Percentiles rank a stretch among this genome's conserved stretches.
Evolutionary conservation across 176 grass and related monocot genomes (phyloP).

Genomic region (Olyra latifolia): DNA sequence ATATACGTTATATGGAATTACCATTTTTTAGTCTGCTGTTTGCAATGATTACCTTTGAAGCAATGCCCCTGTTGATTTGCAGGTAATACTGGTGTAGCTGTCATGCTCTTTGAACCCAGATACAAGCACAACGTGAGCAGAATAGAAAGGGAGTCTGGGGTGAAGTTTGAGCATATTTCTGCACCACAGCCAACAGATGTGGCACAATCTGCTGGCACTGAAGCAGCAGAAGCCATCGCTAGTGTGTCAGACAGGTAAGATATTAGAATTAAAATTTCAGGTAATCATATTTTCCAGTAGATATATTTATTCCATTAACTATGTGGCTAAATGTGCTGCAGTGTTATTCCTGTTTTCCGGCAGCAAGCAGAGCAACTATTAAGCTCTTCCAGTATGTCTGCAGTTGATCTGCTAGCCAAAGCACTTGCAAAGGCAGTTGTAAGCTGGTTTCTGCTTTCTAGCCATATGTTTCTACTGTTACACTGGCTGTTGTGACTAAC

Average conservation of each 20-base stretch:
- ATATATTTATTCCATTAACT: constrained; percentile 14
- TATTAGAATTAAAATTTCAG: background rate
- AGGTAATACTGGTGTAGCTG: constrained; percentile 88
- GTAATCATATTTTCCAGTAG: background rate
- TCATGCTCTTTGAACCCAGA: constrained; percentile 88
- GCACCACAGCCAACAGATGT: constrained; percentile 88
- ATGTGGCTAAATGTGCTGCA: constrained; percentile 37
- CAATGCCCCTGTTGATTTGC: constrained; percentile 35
- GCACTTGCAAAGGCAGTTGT: constrained; percentile 97
- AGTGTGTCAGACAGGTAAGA: constrained; percentile 87
- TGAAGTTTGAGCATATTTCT: constrained; percentile 89
- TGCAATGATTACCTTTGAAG: background rate
- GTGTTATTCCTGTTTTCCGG: constrained; percentile 91
- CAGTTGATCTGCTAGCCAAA: constrained; percentile 84
- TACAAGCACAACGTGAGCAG: constrained; percentile 51
- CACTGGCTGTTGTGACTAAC: constrained; percentile 20
- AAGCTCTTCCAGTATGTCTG: constrained; percentile 60
- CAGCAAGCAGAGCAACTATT: constrained; percentile 87
- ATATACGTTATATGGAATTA: background rate
- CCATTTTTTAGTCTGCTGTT: background rate
- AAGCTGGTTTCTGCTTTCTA: constrained; percentile 26
- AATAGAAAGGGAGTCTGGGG: constrained; percentile 88
- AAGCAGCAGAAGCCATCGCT: constrained; percentile 89
- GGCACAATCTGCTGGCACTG: constrained; percentile 85
- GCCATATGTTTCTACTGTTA: background rate